Evolutionary conservation across 2,329 filamentous ascomycete species (phyloP), one percentile per base, ranked within the genome.

Genomic region (Penicillium concentricum): DNA sequence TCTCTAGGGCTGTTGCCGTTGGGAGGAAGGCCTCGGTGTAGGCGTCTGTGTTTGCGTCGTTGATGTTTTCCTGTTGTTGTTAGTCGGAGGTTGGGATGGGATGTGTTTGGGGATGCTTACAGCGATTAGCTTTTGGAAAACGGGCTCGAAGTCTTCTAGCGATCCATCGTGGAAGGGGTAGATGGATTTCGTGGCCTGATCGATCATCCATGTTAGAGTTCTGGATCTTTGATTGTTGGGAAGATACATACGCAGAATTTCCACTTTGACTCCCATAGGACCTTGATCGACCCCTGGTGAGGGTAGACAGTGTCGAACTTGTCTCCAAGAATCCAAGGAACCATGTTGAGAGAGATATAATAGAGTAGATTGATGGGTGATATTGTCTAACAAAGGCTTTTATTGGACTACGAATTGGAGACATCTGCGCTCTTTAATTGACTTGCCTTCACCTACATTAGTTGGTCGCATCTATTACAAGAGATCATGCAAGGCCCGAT

Each of bases 231-330:
- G n/a, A 10, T 12, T 26, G 35, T 5, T 34, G 34, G 28, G 16
- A 28, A 15, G 35, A 15, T 22, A 66, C 81, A 55, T 74, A 87
- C 85, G 5, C 86, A 86, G 63, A 82, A 78, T 73, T 86, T 86
- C 88, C 88, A 92, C 73, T 90, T 90, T 7, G 85, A 89, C 74
- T 90, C 86, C 88, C 89, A 92, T 28, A 89, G 75, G 10, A 81
- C 81, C 67, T 82, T 77, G 62, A 87, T 85, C 24, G 82, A 82
- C 34, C 79, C 76, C 62, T 87, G 83, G 67, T 87, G 85, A 20
- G 84, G 79, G 44, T 79, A 78, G 44, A 76, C 69, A 32, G 77
- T 74, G 54, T 79, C 69, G 63, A 81, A 79, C 51, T 76, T 77
- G 52, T 80, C 76, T 59, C 78, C 79, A 37, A 81, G 59, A 28